Evolutionary conservation across 2,329 filamentous ascomycete species (phyloP).

Genomic region (Penicillium sp.): DNA sequence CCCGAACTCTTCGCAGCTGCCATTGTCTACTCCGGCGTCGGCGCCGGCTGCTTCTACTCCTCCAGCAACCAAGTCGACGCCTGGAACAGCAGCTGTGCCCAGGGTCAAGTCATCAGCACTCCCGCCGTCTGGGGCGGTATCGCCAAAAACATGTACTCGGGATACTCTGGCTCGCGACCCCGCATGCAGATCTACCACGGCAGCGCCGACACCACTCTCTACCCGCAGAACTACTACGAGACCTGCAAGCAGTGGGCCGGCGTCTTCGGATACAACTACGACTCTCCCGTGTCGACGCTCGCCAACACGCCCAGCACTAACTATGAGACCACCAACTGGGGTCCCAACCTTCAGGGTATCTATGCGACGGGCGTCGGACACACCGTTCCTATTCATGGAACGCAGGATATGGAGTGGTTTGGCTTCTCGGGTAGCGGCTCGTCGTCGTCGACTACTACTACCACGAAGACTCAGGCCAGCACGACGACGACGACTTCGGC

Average conservation of each 20-base stretch:
- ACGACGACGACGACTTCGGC: neutral
- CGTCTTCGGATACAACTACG: conserved; percentile 2
- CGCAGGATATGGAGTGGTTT: conserved; percentile 4
- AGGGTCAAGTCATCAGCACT: neutral
- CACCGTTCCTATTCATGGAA: conserved; percentile 1
- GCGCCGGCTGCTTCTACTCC: conserved; percentile 3
- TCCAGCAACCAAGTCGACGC: conserved; percentile 1
- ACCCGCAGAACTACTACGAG: conserved; percentile 1
- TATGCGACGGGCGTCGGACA: neutral
- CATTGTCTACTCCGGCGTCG: neutral
- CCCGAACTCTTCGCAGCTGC: conserved; percentile 1
- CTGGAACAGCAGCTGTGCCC: conserved; percentile 2
- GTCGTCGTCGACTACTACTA: neutral
- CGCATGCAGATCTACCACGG: conserved; percentile 6
- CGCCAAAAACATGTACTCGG: conserved; percentile 1
- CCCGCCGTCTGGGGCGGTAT: neutral
- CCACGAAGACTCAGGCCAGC: neutral
- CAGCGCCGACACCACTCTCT: neutral
- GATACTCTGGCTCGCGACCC: conserved; percentile 1
- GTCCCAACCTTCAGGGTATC: conserved; percentile 1
- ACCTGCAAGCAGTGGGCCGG: conserved; percentile 3
- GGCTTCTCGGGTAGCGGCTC: neutral
- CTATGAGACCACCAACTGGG: conserved; percentile 2
- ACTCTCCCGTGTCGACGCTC: neutral
- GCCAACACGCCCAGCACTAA: neutral